These are phyloP conservation scores for Diaporthe sp. DNA, from an alignment of 2,329 filamentous ascomycete genomes.

Conservation along the genomic window DNA sequence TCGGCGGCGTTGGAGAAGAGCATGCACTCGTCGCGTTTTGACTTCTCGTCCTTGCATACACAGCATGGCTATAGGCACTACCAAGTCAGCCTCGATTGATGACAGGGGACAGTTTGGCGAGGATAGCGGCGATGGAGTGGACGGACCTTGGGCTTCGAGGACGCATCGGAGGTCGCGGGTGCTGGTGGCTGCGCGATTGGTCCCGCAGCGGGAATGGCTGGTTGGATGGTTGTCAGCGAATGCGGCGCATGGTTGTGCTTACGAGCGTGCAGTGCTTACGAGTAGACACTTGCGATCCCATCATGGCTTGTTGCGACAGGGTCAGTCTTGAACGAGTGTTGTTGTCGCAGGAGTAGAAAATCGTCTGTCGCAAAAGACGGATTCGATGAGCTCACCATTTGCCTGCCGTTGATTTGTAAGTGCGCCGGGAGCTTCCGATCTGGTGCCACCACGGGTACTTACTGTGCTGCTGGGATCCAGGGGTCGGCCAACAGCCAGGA, in stretches of 20 bases:
- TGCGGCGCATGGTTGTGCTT: background rate
- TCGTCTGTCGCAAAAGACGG: constrained; percentile 9
- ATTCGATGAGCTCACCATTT: constrained; percentile 38
- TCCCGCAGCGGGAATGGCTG: constrained; percentile 35
- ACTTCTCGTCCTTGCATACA: constrained; percentile 96
- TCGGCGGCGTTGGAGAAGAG: constrained; percentile 90
- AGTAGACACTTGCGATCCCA: constrained; percentile 35
- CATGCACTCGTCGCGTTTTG: constrained; percentile 97
- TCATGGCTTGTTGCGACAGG: constrained; percentile 7
- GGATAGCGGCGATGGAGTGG: background rate
- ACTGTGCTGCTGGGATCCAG: background rate
- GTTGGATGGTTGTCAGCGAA: background rate
- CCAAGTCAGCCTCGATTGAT: background rate
- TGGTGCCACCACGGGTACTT: background rate
- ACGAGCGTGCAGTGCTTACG: constrained; percentile 19
- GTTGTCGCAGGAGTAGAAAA: constrained; percentile 10
- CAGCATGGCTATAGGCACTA: constrained; percentile 84
- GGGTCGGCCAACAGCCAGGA: background rate
- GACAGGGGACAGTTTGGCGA: background rate
- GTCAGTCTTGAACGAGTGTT: background rate
- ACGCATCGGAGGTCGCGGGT: constrained; percentile 14
- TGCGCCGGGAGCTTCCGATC: constrained; percentile 23
- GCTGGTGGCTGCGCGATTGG: constrained; percentile 15
- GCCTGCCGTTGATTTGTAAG: constrained; percentile 40
- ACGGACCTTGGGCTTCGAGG: constrained; percentile 39